These are phyloP conservation scores for Capsella bursapastoris DNA, from an alignment of 345 rosid genomes.

Conservation along the genomic window DNA sequence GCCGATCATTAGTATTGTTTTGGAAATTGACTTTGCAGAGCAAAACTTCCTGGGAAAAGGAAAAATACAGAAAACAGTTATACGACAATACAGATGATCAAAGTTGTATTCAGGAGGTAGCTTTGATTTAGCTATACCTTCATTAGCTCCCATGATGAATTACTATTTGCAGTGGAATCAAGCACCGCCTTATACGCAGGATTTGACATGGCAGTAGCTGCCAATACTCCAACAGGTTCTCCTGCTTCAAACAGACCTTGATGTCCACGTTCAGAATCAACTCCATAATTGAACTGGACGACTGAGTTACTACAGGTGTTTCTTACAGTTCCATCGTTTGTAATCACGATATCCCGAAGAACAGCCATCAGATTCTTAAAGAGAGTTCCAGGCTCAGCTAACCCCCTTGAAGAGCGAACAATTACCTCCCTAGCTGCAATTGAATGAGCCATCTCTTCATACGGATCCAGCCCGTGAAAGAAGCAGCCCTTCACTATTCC, in stretches of 20 bases:
- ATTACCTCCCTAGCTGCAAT: conserved; percentile 82
- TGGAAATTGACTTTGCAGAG: conserved; percentile 80
- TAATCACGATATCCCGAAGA: conserved; percentile 84
- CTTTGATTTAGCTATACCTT: conserved; percentile 57
- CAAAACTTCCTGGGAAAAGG: conserved; percentile 75
- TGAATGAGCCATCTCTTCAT: conserved; percentile 90
- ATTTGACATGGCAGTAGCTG: conserved; percentile 97
- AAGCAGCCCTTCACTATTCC: conserved; percentile 80
- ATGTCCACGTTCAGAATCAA: conserved; percentile 51
- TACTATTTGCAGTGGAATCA: conserved; percentile 90
- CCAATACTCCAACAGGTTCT: conserved; percentile 96
- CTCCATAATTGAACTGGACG: conserved; percentile 81
- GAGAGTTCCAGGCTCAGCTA: conserved; percentile 94
- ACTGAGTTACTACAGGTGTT: conserved; percentile 83
- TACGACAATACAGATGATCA: conserved; percentile 14
- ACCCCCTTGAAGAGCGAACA: conserved; percentile 86
- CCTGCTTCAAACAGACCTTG: conserved; percentile 75
- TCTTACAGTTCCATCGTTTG: conserved; percentile 93
- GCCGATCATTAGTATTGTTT: conserved; percentile 72
- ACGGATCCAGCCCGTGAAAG: conserved; percentile 87
- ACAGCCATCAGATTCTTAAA: conserved; percentile 97
- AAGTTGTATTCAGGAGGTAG: conserved; percentile 19
- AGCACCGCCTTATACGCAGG: conserved; percentile 99
- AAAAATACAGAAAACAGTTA: conserved; percentile 27
- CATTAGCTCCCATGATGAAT: conserved; percentile 95